A percentile compares a stretch with the other conserved stretches of the same genome.
phyloP scores from a whole-genome alignment of 2,329 filamentous ascomycete species.

The Endocalyx cinctus region DNA sequence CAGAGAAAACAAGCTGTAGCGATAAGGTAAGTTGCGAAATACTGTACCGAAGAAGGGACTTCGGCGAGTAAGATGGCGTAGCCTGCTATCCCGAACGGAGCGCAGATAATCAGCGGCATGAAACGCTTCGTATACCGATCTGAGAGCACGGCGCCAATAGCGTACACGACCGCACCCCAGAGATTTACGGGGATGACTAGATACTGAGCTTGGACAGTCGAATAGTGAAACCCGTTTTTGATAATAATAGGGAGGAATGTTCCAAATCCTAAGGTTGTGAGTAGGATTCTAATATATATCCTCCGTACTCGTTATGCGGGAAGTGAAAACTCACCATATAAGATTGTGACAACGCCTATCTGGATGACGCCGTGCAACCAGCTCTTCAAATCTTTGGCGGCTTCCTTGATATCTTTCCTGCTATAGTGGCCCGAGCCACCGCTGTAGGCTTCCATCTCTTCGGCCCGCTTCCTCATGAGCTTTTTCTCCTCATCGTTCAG shows the following conservation, averaged over 20 bases:
- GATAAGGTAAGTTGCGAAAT: conserved; percentile 23
- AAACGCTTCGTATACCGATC: conserved; percentile 33
- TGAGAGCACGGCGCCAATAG: conserved; percentile 31
- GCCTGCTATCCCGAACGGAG: conserved; percentile 20
- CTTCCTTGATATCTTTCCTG: conserved; percentile 17
- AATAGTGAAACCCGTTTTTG: conserved; percentile 32
- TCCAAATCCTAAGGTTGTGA: conserved; percentile 25
- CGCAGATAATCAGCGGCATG: conserved; percentile 28
- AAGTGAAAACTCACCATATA: conserved; percentile 22
- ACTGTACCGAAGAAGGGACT: conserved; percentile 16
- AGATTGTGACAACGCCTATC: conserved; percentile 33
- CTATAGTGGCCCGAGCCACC: conserved; percentile 18
- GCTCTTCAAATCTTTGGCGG: conserved; percentile 20
- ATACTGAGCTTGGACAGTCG: conserved; percentile 33
- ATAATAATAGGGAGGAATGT: conserved; percentile 39
- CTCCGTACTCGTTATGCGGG: not conserved
- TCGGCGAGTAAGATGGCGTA: conserved; percentile 21
- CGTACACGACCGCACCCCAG: conserved; percentile 35
- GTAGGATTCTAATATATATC: not conserved
- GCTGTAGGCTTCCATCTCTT: conserved; percentile 18
- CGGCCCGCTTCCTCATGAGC: conserved; percentile 15
- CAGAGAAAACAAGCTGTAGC: conserved; percentile 21
- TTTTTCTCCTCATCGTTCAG: conserved; percentile 13
- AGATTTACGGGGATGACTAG: conserved; percentile 36
- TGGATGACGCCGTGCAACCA: conserved; percentile 29